Conservation (phyloP, 192 early-diverging fungal species). For the Backusella westeae region DNA sequence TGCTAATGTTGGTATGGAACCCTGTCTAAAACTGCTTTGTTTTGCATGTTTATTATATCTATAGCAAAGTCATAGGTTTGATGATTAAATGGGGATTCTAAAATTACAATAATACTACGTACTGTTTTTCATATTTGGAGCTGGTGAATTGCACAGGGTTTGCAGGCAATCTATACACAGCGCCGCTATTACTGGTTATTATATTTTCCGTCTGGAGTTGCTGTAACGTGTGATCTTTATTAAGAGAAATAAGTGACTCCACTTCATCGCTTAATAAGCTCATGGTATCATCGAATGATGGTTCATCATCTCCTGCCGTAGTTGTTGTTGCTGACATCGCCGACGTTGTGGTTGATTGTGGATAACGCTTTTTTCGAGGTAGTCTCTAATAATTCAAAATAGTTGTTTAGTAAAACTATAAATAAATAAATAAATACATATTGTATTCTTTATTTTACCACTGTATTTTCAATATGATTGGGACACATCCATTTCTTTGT, state of each 20-base stretch:
- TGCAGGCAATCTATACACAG: slow-evolving; percentile 40
- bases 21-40: background rate
- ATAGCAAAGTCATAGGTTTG: background rate
- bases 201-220: background rate
- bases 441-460: slow-evolving; percentile 27
- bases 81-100: background rate
- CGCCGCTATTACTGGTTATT: slow-evolving; percentile 14
- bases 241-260: background rate
- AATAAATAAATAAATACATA: background rate
- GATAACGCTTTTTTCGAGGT: background rate
- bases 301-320: background rate
- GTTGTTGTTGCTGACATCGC: background rate
- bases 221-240: background rate
- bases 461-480: slow-evolving; percentile 42
- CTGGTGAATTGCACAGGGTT: slow-evolving; percentile 40
- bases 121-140: slow-evolving; percentile 39
- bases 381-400: background rate
- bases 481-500: slow-evolving; percentile 57
- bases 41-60: background rate
- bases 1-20: slow-evolving; percentile 2
- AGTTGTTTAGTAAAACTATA: background rate
- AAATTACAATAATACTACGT: background rate
- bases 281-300: background rate
- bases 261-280: background rate
- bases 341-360: background rate